Evolutionary conservation across 225 moss, liverwort and hornwort species (phyloP).

Genomic region (Pseudoscleropodium purum): DNA sequence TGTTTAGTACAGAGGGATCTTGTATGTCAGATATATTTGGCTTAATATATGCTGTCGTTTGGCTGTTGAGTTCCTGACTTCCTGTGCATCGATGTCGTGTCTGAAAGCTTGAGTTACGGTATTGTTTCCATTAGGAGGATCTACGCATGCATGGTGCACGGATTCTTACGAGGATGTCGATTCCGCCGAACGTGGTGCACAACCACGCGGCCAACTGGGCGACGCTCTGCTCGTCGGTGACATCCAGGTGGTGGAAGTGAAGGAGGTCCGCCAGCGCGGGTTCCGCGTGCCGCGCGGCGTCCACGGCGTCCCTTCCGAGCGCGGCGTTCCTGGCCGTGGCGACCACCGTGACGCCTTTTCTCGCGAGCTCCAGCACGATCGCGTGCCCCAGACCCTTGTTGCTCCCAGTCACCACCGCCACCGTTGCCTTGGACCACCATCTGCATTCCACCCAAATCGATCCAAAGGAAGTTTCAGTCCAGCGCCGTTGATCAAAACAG

Average conservation of each 20-base stretch:
- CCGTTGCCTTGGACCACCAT: conserved; percentile 7
- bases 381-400: conserved; percentile 10
- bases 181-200: neutral
- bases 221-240: neutral
- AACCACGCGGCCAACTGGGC: neutral
- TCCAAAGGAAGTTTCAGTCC: neutral
- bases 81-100: too few species aligned
- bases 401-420: conserved; percentile 5
- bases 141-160: neutral
- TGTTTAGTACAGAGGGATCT: too few species aligned
- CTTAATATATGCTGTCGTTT: too few species aligned
- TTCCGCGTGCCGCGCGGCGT: neutral
- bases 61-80: too few species aligned
- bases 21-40: too few species aligned
- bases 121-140: neutral
- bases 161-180: conserved; percentile 1
- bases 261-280: neutral
- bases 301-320: neutral
- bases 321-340: neutral
- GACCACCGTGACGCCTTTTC: neutral
- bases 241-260: conserved; percentile 8
- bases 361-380: neutral
- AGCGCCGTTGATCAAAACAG: neutral
- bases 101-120: too few species aligned
- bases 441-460: neutral